Base-by-base conservation (phyloP, 805 yeast species). In the Teunomyces kruisii region DNA sequence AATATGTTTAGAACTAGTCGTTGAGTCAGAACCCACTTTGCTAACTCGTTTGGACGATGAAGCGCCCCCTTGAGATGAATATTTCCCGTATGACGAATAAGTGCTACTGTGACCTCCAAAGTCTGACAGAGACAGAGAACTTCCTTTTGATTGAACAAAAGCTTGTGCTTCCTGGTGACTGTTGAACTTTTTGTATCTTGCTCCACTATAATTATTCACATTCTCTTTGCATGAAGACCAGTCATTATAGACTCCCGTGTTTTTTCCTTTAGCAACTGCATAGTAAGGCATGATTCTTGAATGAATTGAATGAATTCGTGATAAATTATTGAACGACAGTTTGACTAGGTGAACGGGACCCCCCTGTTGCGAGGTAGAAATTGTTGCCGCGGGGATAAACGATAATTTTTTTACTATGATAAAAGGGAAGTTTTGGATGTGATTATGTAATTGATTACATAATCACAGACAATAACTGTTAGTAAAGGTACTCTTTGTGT, bases 151-250 rank as follows among this genome's bases (percentile, higher is more conserved):
- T n/a, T 35, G n/a, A 13, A 39, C 35, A 17, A 39, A 44, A 7
- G 26, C 38, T 12, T 37, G 15, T 46, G 95, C 96, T 24, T 74
- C 86, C 0, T 52, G 52, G 1, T 22, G 43, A 1, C 78, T 61
- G 9, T 57, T 50, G 56, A 87, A 87, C 52, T 76, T 76, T 61
- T 83, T 85, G 63, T 58, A 83, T 10, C 58, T 55, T 6, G 89
- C 85, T 2, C 81, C 79, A 3, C 75, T 46, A 52, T 60, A 83
- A 0, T 91, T 88, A 6, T 55, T 51, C 0, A 83, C 86, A 37
- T 80, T 78, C 0, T 52, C 50, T 43, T 74, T 67, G 45, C 84
- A 80, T 4, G 74, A 79, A 1, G 59, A 57, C 96, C 96, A 89
- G 14, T 62, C 61, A 6, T 45, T 52, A 61, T 66, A 88, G 1